These are phyloP conservation scores for Diplodia corticola DNA, from an alignment of 2,329 filamentous ascomycete genomes.

Conservation along the genomic window DNA sequence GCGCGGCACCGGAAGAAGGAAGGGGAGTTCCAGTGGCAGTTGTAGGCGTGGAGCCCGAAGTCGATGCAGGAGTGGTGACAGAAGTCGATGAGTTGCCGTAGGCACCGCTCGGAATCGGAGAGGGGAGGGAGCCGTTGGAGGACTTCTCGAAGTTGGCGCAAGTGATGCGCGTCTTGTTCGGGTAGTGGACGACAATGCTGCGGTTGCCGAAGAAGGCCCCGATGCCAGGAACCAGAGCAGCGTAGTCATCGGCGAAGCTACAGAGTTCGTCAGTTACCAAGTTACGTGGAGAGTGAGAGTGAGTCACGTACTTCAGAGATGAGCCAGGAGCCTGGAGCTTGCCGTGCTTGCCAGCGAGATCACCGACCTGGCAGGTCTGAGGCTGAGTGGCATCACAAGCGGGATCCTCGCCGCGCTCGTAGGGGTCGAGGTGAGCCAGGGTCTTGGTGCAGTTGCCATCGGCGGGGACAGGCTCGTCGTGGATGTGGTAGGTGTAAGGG, in stretches of 20 bases:
- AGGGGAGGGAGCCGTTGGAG: not conserved
- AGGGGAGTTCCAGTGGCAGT: not conserved
- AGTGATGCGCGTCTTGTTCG: constrained; percentile 55
- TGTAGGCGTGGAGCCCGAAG: not conserved
- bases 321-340: constrained; percentile 37
- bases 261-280: not conserved
- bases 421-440: constrained; percentile 47
- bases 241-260: constrained; percentile 53
- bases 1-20: constrained; percentile 4
- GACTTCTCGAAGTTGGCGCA: constrained; percentile 56
- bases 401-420: constrained; percentile 41
- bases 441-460: constrained; percentile 48
- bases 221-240: constrained; percentile 45
- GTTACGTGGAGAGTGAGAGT: not conserved
- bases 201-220: constrained; percentile 56
- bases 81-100: not conserved
- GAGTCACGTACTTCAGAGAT: constrained; percentile 31
- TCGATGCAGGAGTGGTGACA: not conserved
- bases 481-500: constrained; percentile 51
- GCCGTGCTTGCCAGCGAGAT: constrained; percentile 49
- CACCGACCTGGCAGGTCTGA: constrained; percentile 47
- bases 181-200: constrained; percentile 56
- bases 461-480: constrained; percentile 43
- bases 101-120: not conserved
- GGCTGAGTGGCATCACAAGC: constrained; percentile 40